Evolutionary conservation across 805 yeast genomes (phyloP).

Genomic region (Yarrowia sp.): DNA sequence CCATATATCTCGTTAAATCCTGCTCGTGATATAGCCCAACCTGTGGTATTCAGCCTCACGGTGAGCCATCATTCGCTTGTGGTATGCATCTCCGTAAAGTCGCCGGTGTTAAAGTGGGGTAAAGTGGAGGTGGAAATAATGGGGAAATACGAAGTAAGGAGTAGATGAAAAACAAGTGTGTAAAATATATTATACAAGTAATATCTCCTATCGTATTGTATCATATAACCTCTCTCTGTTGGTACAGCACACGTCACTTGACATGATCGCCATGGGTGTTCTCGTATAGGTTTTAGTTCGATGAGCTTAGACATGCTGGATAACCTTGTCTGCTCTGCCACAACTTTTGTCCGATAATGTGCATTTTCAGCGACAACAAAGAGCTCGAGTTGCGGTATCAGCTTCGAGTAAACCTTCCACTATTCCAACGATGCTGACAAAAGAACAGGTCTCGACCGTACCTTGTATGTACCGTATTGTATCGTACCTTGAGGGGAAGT

Average conservation of each 20-base stretch:
- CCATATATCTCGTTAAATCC: background rate
- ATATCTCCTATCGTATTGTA: too few species aligned
- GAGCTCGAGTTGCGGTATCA: background rate
- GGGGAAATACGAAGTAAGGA: too few species aligned
- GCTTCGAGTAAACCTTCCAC: constrained; percentile 14
- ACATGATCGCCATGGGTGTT: background rate
- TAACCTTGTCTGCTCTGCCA: background rate
- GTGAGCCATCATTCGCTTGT: background rate
- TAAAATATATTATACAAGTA: too few species aligned
- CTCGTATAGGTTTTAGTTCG: background rate
- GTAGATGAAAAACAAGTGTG: too few species aligned
- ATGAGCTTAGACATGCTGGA: background rate
- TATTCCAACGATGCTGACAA: background rate
- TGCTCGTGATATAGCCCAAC: background rate
- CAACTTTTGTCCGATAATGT: background rate
- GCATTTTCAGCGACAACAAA: background rate
- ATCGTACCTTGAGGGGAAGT: background rate
- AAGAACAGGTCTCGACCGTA: background rate
- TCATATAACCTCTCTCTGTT: too few species aligned
- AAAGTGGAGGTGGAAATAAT: background rate
- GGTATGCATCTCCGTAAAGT: background rate
- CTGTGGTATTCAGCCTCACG: background rate
- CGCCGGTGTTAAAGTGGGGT: constrained; percentile 1
- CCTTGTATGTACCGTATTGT: too few species aligned
- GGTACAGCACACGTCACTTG: background rate